Evolutionary conservation across 2,329 filamentous ascomycete genomes (phyloP), one percentile per base, ranked within the genome.

Genomic region (Xylariaceae sp.): DNA sequence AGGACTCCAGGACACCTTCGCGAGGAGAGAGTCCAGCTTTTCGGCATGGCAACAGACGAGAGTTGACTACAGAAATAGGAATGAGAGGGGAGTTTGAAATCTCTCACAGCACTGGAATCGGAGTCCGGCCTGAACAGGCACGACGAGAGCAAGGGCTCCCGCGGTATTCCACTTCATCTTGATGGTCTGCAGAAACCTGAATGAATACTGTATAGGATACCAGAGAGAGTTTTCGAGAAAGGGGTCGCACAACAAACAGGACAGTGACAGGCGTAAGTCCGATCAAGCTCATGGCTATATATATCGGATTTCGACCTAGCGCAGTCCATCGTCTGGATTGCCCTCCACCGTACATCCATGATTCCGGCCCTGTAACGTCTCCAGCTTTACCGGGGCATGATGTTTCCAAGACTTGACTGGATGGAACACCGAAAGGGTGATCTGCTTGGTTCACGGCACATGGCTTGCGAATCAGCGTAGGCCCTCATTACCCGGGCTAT

Each of bases 161-260:
- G 32, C 36, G 21, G 39, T 29, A 43, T 15, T 24, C 45, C 42
- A 45, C 45, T 48, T 48, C 45, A 48, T 48, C 18, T 42, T 46
- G 31, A 19, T 31, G 23, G 21, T 41, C 11, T 24, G 21, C 11
- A 24, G 6, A 24, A n/a, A n/a, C n/a, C n/a, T n/a, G n/a, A n/a
- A n/a, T n/a, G n/a, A n/a, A n/a, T n/a, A n/a, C n/a, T n/a, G n/a
- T n/a, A n/a, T n/a, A n/a, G n/a, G n/a, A n/a, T n/a, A n/a, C n/a
- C n/a, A n/a, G n/a, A n/a, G n/a, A n/a, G n/a, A n/a, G n/a, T n/a
- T n/a, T n/a, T n/a, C n/a, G n/a, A n/a, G n/a, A n/a, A n/a, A n/a
- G n/a, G n/a, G n/a, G n/a, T n/a, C n/a, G n/a, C n/a, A n/a, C n/a
- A n/a, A n/a, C n/a, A n/a, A n/a, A n/a, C 19, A 36, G 33, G 28